Conservation (phyloP, 2,329 filamentous ascomycete genomes). For the Simplicillium aogashimaense region DNA sequence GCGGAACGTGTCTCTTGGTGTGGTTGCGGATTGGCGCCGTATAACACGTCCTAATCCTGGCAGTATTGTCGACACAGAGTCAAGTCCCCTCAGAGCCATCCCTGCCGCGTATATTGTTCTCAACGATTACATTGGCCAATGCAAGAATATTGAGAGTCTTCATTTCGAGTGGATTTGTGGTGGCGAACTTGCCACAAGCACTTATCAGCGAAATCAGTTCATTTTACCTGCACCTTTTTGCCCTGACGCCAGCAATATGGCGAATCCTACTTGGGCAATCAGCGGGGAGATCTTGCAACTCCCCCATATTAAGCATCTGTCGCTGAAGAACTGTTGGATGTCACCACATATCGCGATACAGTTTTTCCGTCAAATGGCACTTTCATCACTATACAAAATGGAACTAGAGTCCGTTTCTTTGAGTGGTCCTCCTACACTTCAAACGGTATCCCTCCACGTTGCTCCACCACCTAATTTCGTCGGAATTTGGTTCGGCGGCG, state of each 20-base stretch:
- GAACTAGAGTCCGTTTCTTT: conserved; percentile 57
- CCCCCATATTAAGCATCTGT: conserved; percentile 46
- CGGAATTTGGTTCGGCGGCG: too few relatives aligned
- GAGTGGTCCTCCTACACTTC: conserved; percentile 31
- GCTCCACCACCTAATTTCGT: not conserved
- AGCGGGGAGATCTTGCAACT: conserved; percentile 36
- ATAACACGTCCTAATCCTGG: conserved; percentile 42
- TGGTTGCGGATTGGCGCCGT: conserved; percentile 58
- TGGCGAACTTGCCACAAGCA: conserved; percentile 55
- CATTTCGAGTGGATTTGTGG: conserved; percentile 59
- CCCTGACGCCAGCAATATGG: conserved; percentile 20
- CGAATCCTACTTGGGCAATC: conserved; percentile 18
- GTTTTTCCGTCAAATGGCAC: conserved; percentile 38
- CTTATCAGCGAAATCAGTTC: conserved; percentile 50
- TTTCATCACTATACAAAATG: conserved; percentile 38
- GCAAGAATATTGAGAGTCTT: conserved; percentile 43
- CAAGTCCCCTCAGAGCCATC: conserved; percentile 42
- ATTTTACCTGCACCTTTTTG: conserved; percentile 52
- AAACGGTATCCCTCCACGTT: conserved; percentile 6
- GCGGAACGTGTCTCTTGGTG: conserved; percentile 42
- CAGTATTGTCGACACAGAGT: conserved; percentile 33
- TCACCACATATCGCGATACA: conserved; percentile 46
- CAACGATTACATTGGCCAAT: conserved; percentile 33
- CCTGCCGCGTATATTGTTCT: conserved; percentile 43
- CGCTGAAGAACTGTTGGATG: conserved; percentile 60